Conservation (phyloP, 2,329 filamentous ascomycete genomes). For the Akanthomyces uredinophilus region DNA sequence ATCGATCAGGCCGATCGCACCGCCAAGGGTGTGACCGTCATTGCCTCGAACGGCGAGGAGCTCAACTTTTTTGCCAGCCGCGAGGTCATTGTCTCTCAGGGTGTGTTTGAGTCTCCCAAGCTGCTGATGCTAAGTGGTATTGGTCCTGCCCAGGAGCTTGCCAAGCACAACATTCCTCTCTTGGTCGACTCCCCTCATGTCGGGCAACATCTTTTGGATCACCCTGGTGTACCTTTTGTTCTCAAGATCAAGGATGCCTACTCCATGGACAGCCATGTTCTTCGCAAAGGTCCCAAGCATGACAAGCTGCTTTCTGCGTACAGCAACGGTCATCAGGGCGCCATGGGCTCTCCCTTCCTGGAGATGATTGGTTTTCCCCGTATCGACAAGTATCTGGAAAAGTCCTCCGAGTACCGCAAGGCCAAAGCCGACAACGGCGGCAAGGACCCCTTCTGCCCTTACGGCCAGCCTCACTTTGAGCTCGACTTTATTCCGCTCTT, state of each 20-base stretch:
- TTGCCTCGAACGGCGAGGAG: not conserved
- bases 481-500: conserved; percentile 59
- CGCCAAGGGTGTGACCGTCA: conserved; percentile 14
- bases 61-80: conserved; percentile 39
- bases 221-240: conserved; percentile 42
- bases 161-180: conserved; percentile 47
- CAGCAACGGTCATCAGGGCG: conserved; percentile 33
- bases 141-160: conserved; percentile 49
- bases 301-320: conserved; percentile 33
- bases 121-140: conserved; percentile 62
- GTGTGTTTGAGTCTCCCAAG: conserved; percentile 60
- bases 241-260: conserved; percentile 27
- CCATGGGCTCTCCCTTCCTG: conserved; percentile 36
- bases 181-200: conserved; percentile 56
- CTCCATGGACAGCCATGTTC: conserved; percentile 36
- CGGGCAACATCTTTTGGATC: conserved; percentile 60
- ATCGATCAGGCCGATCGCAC: conserved; percentile 37
- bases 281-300: conserved; percentile 32
- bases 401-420: conserved; percentile 40
- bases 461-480: conserved; percentile 56
- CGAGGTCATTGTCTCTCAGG: conserved; percentile 45
- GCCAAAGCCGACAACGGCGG: conserved; percentile 38
- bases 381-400: conserved; percentile 50
- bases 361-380: conserved; percentile 52
- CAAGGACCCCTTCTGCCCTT: conserved; percentile 49